phyloP scores from a whole-genome alignment of 768 basidiomycete genomes.

The Rhodosporidiobolus odoratus region DNA sequence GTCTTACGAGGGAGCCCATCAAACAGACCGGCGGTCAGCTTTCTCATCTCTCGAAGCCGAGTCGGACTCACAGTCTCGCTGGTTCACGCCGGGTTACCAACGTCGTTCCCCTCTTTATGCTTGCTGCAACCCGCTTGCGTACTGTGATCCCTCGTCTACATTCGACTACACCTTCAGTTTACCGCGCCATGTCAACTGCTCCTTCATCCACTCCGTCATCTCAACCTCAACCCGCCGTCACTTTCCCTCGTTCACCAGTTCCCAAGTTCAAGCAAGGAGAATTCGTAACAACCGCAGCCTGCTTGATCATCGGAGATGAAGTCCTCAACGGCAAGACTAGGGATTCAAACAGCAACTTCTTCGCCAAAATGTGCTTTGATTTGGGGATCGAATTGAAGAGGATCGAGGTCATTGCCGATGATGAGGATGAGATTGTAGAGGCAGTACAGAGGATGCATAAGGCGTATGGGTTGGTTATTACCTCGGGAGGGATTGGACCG shows the following conservation, averaged over 20 bases:
- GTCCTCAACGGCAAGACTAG: constrained; percentile 63
- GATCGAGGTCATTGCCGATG: constrained; percentile 64
- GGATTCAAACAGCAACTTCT: constrained; percentile 76
- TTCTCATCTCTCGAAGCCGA: too few relatives aligned
- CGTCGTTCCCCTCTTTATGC: neutral
- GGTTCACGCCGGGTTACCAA: too few relatives aligned
- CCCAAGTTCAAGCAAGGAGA: neutral
- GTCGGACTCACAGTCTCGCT: too few relatives aligned
- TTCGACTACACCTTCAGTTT: neutral
- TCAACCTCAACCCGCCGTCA: neutral
- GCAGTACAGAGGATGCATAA: constrained; percentile 74
- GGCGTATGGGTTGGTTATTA: constrained; percentile 83
- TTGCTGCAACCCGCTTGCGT: neutral
- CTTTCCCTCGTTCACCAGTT: constrained; percentile 14
- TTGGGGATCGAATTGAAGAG: constrained; percentile 71
- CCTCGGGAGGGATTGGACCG: constrained; percentile 78
- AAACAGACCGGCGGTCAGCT: too few relatives aligned
- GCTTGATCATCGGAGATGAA: constrained; percentile 54
- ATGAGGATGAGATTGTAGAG: constrained; percentile 82
- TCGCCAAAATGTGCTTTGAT: constrained; percentile 75
- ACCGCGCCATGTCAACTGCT: constrained; percentile 15
- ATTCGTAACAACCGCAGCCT: constrained; percentile 43
- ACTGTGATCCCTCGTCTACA: neutral
- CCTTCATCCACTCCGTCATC: neutral
- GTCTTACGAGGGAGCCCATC: too few relatives aligned